phyloP scores from a whole-genome alignment of 1,284 basidiomycete genomes.

The Cryptococcus maquisensis region DNA sequence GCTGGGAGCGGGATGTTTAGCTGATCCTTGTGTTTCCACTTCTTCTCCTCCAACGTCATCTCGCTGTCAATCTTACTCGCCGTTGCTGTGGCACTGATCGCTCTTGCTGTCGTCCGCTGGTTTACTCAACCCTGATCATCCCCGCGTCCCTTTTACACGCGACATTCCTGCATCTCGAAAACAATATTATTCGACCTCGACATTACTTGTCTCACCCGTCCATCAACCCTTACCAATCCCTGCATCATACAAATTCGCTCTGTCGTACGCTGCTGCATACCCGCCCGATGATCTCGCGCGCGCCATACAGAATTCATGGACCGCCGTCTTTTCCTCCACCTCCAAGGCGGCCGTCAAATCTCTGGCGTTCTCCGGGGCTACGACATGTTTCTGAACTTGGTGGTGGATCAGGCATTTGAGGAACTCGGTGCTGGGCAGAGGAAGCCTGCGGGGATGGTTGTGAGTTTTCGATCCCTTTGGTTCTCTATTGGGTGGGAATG shows the following conservation, averaged over 20 bases:
- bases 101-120: no score
- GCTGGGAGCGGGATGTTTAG: neutral
- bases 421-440: slow-evolving; percentile 86
- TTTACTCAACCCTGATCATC: no score
- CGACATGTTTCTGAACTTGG: slow-evolving; percentile 97
- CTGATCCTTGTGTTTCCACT: neutral
- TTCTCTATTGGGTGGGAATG: neutral
- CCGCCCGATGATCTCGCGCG: no score
- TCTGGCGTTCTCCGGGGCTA: slow-evolving; percentile 94
- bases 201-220: neutral
- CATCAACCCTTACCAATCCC: neutral
- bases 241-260: neutral
- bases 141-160: no score
- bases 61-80: no score
- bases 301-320: slow-evolving; percentile 79
- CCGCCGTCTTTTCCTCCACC: slow-evolving; percentile 89
- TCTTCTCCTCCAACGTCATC: neutral
- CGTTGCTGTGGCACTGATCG: no score
- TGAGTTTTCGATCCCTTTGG: slow-evolving; percentile 51
- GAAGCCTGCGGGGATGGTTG: slow-evolving; percentile 82
- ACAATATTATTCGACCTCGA: neutral
- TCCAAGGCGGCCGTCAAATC: slow-evolving; percentile 94
- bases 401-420: slow-evolving; percentile 92
- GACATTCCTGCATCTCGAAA: no score
- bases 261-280: neutral